phyloP scores from a whole-genome alignment of 2,329 filamentous ascomycete genomes.

The Trichoderma breve region DNA sequence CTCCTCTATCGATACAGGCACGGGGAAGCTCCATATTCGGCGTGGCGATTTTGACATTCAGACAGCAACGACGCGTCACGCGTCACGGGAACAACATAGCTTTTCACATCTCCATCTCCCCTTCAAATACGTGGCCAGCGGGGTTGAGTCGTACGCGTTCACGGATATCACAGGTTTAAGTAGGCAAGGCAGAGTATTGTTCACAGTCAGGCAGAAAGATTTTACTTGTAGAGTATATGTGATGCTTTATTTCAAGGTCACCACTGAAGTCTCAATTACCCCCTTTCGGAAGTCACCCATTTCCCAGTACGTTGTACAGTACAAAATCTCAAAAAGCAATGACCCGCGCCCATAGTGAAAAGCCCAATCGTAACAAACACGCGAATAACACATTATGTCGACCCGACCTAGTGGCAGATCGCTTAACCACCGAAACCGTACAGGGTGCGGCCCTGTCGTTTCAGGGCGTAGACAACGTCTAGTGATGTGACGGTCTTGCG shows the following conservation, averaged over 20 bases:
- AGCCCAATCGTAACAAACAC: slow-evolving; percentile 41
- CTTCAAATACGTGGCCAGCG: too few species aligned
- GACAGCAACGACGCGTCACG: slow-evolving; percentile 9
- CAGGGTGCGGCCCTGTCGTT: slow-evolving; percentile 71
- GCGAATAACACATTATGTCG: slow-evolving; percentile 25
- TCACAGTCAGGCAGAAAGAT: not conserved
- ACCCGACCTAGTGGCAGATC: not conserved
- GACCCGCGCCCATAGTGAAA: slow-evolving; percentile 44
- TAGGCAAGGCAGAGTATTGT: not conserved
- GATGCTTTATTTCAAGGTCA: slow-evolving; percentile 19
- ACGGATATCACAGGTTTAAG: not conserved
- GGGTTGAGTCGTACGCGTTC: not conserved
- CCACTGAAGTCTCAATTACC: slow-evolving; percentile 32
- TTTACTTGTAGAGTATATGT: slow-evolving; percentile 2
- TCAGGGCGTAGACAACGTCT: slow-evolving; percentile 66
- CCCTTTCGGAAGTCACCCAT: slow-evolving; percentile 36
- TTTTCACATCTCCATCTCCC: not conserved
- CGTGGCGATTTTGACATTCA: not conserved
- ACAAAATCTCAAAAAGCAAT: slow-evolving; percentile 41
- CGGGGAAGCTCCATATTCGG: not conserved
- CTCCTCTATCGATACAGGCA: not conserved
- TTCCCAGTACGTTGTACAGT: slow-evolving; percentile 38
- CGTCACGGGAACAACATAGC: slow-evolving; percentile 11
- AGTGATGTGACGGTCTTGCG: slow-evolving; percentile 75
- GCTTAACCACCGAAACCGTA: slow-evolving; percentile 87